A percentile compares a stretch with the other conserved stretches of the same genome.
These are phyloP conservation scores for Diaporthe citriasiana DNA, from an alignment of 2,329 filamentous ascomycete genomes.

Conservation along the genomic window DNA sequence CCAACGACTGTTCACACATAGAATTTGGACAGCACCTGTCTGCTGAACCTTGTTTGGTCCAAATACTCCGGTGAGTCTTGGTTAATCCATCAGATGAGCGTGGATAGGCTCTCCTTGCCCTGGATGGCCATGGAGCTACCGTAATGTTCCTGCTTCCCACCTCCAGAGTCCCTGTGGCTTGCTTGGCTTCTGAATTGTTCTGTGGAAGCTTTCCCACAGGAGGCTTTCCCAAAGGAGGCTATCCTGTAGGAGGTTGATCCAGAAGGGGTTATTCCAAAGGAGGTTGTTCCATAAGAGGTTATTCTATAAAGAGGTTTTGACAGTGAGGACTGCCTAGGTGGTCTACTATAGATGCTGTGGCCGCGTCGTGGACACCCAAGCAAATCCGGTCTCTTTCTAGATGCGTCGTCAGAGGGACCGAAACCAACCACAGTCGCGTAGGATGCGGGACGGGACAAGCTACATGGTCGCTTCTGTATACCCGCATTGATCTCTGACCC, in stretches of 20 bases:
- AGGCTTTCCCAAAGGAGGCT: too few relatives aligned
- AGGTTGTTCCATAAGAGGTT: too few relatives aligned
- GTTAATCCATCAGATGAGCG: neutral
- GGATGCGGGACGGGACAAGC: neutral
- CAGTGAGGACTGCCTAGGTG: neutral
- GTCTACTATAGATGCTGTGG: too few relatives aligned
- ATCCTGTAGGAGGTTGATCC: too few relatives aligned
- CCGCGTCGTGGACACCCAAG: too few relatives aligned
- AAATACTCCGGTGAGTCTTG: conserved; percentile 7
- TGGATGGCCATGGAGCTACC: neutral
- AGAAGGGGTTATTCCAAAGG: too few relatives aligned
- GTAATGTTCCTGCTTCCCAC: neutral
- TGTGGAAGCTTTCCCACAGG: too few relatives aligned
- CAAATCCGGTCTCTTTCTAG: too few relatives aligned
- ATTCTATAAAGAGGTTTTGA: too few relatives aligned
- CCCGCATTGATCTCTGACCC: neutral
- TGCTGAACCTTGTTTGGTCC: neutral
- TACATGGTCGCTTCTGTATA: neutral
- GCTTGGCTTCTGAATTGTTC: too few relatives aligned
- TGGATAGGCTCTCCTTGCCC: neutral
- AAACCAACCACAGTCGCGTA: neutral
- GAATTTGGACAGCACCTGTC: neutral
- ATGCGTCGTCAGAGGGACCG: neutral
- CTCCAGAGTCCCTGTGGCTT: too few relatives aligned
- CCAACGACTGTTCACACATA: neutral